phyloP scores from a whole-genome alignment of 176 grass and related monocot species.

The Rhipidocladum racemiflorum region DNA sequence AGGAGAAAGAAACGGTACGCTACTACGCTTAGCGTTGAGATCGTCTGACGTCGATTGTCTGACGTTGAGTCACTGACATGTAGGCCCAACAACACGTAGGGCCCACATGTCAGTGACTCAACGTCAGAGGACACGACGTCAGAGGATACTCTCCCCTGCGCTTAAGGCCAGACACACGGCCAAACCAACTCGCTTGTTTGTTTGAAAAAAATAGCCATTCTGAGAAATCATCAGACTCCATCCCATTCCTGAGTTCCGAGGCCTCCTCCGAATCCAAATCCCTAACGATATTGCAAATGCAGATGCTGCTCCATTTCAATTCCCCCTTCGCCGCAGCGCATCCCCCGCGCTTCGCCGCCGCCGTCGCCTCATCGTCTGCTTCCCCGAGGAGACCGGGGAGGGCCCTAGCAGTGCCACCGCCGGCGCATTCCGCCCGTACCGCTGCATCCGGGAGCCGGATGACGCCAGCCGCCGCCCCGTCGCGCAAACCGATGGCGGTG shows the following conservation, averaged over 20 bases:
- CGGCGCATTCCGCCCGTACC: constrained; percentile 8
- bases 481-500: constrained; percentile 17
- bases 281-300: not conserved
- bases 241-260: not conserved
- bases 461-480: not conserved
- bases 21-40: too few species aligned
- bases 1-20: too few species aligned
- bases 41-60: too few species aligned
- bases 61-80: too few species aligned
- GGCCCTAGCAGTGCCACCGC: not conserved
- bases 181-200: not conserved
- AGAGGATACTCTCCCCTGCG: too few species aligned
- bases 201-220: not conserved
- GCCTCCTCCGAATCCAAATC: constrained; percentile 13
- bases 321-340: not conserved
- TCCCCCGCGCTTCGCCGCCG: not conserved
- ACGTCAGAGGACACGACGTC: too few species aligned
- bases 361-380: not conserved
- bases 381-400: constrained; percentile 2
- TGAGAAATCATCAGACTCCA: not conserved
- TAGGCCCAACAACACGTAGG: too few species aligned
- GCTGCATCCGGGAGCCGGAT: not conserved
- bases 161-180: too few species aligned
- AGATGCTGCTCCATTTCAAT: constrained; percentile 26
- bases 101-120: too few species aligned